A percentile compares a stretch with the other conserved stretches of the same genome.
phyloP scores from a whole-genome alignment of 306 rosid species.

The Quillaja saponaria region DNA sequence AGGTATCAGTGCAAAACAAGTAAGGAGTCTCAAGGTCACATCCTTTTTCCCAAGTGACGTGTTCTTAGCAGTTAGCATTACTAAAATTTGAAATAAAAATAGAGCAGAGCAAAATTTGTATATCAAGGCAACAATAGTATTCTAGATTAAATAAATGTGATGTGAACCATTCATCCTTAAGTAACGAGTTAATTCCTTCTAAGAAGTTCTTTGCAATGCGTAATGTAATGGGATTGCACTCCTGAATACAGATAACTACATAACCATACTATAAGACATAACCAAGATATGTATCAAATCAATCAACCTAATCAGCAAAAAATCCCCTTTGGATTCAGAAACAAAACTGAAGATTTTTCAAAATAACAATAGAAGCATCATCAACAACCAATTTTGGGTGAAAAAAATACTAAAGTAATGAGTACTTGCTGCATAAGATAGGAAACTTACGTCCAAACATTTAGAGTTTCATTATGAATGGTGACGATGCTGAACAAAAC shows the following conservation, averaged over 20 bases:
- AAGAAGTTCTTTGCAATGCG: neutral
- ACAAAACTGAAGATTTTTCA: neutral
- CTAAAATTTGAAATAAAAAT: too few relatives aligned
- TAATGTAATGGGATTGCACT: neutral
- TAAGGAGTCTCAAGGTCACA: neutral
- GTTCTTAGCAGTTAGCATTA: too few relatives aligned
- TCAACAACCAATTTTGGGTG: neutral
- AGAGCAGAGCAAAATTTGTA: neutral
- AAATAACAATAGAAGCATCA: neutral
- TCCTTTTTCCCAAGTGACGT: neutral
- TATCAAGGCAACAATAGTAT: too few relatives aligned
- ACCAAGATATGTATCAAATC: neutral
- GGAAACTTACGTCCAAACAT: conserved; percentile 92
- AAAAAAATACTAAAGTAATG: neutral
- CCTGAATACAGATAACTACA: neutral
- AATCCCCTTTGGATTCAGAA: neutral
- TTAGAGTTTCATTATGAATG: conserved; percentile 92
- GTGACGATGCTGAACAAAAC: conserved; percentile 74
- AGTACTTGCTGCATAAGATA: conserved; percentile 41
- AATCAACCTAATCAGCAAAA: neutral
- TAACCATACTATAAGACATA: neutral
- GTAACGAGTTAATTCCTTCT: neutral
- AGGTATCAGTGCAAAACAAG: too few relatives aligned
- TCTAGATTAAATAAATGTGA: neutral
- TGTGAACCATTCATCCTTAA: neutral